Base-by-base conservation (phyloP, 345 rosid species). In the Syzygium aromaticum region DNA sequence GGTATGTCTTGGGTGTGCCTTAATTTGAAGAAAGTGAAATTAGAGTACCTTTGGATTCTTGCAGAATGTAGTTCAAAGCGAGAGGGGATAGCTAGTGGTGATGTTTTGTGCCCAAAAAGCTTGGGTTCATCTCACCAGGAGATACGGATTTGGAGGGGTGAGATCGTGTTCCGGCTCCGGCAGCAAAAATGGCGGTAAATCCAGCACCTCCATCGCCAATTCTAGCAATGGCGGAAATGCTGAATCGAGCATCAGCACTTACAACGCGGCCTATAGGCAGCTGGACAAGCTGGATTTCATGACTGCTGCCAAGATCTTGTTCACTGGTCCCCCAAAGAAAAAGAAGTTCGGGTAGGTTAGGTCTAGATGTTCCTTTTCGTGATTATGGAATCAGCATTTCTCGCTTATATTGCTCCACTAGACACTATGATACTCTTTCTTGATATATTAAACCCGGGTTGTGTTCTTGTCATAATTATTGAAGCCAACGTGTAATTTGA, bases 241-340 rank as follows among this genome's bases (percentile, higher is more conserved):
- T 17, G 93, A 89, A 84, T 92, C 97, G 4, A 92, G 87, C 89
- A 82, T 91, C 61, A 90, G 90, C 90, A 91, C 88, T 78, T 93
- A 94, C 91, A 61, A 90, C 0, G 98, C 95, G 86, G 88, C 94
- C 2, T 94, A 94, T 78, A 89, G 90, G 89, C 94, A 94, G 89
- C 93, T 98, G 28, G 96, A 94, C 64, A 95, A 94, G 53, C 95
- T 96, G 59, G 97, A 98, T 89, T 95, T 96, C 93, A 89, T 84
- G 87, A 93, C 94, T 14, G 98, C 99, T 43, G 90, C 98, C 59
- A 92, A 94, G 90, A 95, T 98, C 54, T 91, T 98, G 89, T 95
- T 95, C 93, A 89, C 93, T 84, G 91, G 88, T n/a, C 91, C 94
- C 33, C 93, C 96, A 5, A 95, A 92, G 88, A 92, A 91, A 86